These are phyloP conservation scores for Colletotrichum viniferum DNA, from an alignment of 2,329 filamentous ascomycete genomes.

Conservation along the genomic window DNA sequence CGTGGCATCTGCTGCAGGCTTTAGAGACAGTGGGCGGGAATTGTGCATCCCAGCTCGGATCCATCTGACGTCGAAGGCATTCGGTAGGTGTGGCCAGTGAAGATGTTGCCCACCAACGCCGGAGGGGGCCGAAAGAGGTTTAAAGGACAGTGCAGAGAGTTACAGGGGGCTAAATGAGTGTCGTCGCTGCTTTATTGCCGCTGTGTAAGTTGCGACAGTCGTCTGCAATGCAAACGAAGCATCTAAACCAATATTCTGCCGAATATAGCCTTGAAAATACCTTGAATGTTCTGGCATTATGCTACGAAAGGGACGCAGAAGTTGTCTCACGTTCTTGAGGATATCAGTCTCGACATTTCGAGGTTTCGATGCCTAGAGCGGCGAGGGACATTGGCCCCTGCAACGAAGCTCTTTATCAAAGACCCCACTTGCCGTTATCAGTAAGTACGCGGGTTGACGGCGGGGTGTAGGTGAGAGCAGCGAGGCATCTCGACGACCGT, in stretches of 20 bases:
- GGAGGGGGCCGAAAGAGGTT: neutral
- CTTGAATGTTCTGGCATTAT: too few relatives aligned
- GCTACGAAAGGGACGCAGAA: neutral
- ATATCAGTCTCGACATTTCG: neutral
- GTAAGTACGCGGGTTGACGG: neutral
- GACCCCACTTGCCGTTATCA: neutral
- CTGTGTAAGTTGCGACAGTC: neutral
- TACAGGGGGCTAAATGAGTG: neutral
- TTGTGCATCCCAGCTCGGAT: neutral
- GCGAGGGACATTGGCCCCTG: neutral
- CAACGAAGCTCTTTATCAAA: neutral
- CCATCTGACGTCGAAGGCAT: neutral
- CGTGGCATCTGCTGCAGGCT: slow-evolving; percentile 20
- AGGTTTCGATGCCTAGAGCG: neutral
- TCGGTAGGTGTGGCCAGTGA: neutral
- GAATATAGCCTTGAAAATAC: too few relatives aligned
- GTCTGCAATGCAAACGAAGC: neutral
- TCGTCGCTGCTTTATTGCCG: neutral
- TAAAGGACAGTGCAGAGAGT: neutral
- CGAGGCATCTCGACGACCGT: neutral
- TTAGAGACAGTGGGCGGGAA: slow-evolving; percentile 16
- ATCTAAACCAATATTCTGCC: too few relatives aligned
- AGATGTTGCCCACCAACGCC: neutral
- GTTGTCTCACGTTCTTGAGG: neutral
- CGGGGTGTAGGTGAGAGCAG: neutral